Evolutionary conservation across 2,329 filamentous ascomycete genomes (phyloP).

Genomic region (Xylaria sp.): DNA sequence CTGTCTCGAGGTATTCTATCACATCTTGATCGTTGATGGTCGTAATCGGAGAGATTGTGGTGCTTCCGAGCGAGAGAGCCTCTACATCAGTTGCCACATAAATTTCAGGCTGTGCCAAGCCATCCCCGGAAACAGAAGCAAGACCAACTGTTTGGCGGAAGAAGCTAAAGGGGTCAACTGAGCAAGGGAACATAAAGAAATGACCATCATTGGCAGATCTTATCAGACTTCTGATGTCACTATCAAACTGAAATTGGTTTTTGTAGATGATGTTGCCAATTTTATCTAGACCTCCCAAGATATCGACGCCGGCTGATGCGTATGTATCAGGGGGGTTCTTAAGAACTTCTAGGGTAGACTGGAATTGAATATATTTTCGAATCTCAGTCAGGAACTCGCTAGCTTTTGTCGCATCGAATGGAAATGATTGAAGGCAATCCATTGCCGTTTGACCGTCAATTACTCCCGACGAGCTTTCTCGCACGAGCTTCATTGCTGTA

Average conservation of each 20-base stretch:
- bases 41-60: conserved; percentile 2
- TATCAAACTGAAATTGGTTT: conserved; percentile 25
- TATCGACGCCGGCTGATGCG: conserved; percentile 16
- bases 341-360: conserved; percentile 28
- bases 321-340: conserved; percentile 23
- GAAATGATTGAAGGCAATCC: conserved; percentile 21
- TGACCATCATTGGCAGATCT: conserved; percentile 28
- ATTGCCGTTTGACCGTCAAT: conserved; percentile 23
- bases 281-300: conserved; percentile 26
- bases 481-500: conserved; percentile 15
- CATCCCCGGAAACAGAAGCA: conserved; percentile 19
- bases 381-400: conserved; percentile 20
- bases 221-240: conserved; percentile 11
- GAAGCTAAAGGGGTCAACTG: conserved; percentile 18
- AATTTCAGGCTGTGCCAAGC: conserved; percentile 15
- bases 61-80: conserved; percentile 4
- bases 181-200: conserved; percentile 23
- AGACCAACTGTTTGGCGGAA: conserved; percentile 11
- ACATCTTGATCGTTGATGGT: conserved; percentile 29
- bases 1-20: conserved; percentile 4
- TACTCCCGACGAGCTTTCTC: conserved; percentile 2
- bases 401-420: conserved; percentile 8
- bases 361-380: conserved; percentile 29
- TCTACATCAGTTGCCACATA: conserved; percentile 8
- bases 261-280: conserved; percentile 23